Base-by-base conservation (phyloP, 371 early-diverging fungal species). In the Apophysomyces elegans region DNA sequence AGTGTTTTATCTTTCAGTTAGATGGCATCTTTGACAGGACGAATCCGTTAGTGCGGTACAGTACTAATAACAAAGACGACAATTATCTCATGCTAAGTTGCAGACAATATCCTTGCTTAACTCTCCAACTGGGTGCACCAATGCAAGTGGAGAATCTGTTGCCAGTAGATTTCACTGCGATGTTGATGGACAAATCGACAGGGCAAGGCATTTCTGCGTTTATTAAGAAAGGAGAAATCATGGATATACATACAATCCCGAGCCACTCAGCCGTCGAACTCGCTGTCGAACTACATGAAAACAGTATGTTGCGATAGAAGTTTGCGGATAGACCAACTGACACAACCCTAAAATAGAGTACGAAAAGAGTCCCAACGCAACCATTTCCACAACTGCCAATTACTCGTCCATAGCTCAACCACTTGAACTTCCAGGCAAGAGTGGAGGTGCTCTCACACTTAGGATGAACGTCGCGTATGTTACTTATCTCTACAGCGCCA, bases 131-230 rank as follows among this genome's bases (percentile, higher is more conserved):
- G 12, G 73, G 88, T 21, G 83, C 94, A 7, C 95, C 96, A 11
- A 74, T 95, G 63, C 86, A 90, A 69, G 74, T 96, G 6, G 94
- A 94, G 73, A 96, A 96, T 67, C 74, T 92, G n/a, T 74, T 96
- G 36, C 96, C 96, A 0, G 91, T 85, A 70, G 83, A 88, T 58
- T 72, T 93, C 61, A 77, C 85, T 44, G 82, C 88, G 46, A 74
- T 63, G 2, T 18, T 81, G 32, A 54, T 59, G 26, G 72, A 81
- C 21, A 67, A 67, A 58, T 71, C 88, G 4, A 71, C 76, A 5
- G 87, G 85, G 62, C 78, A 84, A 58, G 72, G 68, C 8, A 50
- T 66, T 9, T 56, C 65, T 2, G 73, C 80, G 4, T 37, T 58
- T 37, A 60, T 93, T 37, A 59, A 67, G 37, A 74, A 77, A 56